Percentiles rank a stretch among this genome's conserved stretches.
Conservation (phyloP, 441 rosid genomes). For the Monsonia emarginata region DNA sequence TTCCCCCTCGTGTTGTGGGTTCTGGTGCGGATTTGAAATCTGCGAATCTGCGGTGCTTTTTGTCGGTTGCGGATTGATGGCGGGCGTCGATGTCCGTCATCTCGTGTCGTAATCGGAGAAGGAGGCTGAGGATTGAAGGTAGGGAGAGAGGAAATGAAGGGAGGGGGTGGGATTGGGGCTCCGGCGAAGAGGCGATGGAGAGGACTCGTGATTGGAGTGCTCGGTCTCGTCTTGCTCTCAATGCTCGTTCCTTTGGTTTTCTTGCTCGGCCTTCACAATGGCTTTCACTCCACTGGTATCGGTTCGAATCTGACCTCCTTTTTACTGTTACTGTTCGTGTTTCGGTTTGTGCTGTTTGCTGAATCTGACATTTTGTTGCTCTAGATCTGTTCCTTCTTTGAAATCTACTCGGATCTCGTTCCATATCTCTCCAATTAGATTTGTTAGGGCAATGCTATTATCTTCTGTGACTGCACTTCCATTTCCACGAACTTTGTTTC, state of each 20-base stretch:
- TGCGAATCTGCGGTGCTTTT: neutral
- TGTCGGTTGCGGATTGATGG: neutral
- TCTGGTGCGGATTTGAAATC: conserved; percentile 1
- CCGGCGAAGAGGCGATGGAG: conserved; percentile 59
- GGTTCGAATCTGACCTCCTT: neutral
- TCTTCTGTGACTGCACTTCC: neutral
- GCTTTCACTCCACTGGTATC: conserved; percentile 56
- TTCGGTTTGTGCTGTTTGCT: conserved; percentile 4
- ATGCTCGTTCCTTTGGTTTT: conserved; percentile 93
- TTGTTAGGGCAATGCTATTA: neutral
- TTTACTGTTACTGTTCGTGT: conserved; percentile 14
- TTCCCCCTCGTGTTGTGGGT: neutral
- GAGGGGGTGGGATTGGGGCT: conserved; percentile 33
- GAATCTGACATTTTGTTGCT: neutral
- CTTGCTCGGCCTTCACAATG: conserved; percentile 74
- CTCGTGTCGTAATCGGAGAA: neutral
- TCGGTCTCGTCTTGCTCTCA: conserved; percentile 74
- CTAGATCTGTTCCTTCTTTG: conserved; percentile 14
- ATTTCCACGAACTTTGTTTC: neutral
- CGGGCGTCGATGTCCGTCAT: conserved; percentile 7
- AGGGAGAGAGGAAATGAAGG: conserved; percentile 32
- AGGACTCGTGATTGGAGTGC: conserved; percentile 54
- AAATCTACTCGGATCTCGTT: neutral
- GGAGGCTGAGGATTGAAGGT: neutral
- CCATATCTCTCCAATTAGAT: neutral